A percentile compares a stretch with the other conserved stretches of the same genome.
These are phyloP conservation scores for Saccharomyces hybrid DNA, from an alignment of 1,139 yeast species.

Conservation along the genomic window DNA sequence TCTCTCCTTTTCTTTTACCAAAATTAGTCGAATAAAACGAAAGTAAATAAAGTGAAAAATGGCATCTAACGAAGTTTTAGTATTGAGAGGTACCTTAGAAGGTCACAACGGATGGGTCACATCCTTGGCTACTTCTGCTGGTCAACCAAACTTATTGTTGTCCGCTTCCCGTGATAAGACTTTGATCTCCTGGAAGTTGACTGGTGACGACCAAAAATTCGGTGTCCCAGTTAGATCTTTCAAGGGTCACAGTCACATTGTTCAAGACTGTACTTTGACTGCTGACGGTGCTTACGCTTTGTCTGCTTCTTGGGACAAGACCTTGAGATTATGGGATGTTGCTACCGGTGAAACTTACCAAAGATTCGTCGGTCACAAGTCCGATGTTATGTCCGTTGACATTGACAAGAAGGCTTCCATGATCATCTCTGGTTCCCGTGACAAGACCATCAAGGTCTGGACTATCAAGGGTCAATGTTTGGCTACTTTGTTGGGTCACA, in stretches of 20 bases:
- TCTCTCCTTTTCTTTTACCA: background rate
- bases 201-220: slow-evolving; percentile 94
- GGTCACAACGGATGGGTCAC: slow-evolving; percentile 96
- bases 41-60: slow-evolving; percentile 27
- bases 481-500: slow-evolving; percentile 88
- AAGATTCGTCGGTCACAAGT: slow-evolving; percentile 97
- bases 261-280: slow-evolving; percentile 95
- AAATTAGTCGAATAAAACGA: no score
- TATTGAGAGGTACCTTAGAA: slow-evolving; percentile 98
- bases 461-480: slow-evolving; percentile 98
- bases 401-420: slow-evolving; percentile 96
- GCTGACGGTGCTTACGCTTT: slow-evolving; percentile 98
- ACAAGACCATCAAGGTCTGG: slow-evolving; percentile 98
- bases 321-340: slow-evolving; percentile 98
- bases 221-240: slow-evolving; percentile 98
- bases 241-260: slow-evolving; percentile 98
- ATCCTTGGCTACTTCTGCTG: slow-evolving; percentile 95
- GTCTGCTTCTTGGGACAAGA: slow-evolving; percentile 99
- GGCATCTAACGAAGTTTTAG: slow-evolving; percentile 80
- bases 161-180: slow-evolving; percentile 99
- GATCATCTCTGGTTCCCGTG: slow-evolving; percentile 98
- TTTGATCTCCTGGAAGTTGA: slow-evolving; percentile 96
- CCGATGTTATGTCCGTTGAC: slow-evolving; percentile 95
- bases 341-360: slow-evolving; percentile 89
- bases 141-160: slow-evolving; percentile 95